phyloP scores from a whole-genome alignment of 257 asterid species.

The Nicotiana knightiana region DNA sequence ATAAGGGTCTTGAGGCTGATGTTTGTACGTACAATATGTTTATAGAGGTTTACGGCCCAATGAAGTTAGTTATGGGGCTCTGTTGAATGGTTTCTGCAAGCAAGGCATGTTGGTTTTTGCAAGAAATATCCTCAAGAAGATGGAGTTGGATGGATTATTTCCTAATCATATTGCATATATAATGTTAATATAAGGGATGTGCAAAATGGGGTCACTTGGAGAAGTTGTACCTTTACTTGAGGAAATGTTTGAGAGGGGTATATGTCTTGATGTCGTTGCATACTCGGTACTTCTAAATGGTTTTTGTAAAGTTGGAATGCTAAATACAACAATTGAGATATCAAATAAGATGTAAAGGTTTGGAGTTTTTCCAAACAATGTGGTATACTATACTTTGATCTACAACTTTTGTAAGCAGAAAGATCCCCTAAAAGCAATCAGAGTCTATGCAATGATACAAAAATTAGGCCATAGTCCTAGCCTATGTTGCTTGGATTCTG shows the following conservation, averaged over 20 bases:
- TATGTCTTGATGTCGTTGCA: conserved; percentile 57
- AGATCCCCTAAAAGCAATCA: conserved; percentile 42
- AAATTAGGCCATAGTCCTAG: conserved; percentile 28
- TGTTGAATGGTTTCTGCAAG: conserved; percentile 77
- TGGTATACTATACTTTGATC: conserved; percentile 52
- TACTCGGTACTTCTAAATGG: conserved; percentile 84
- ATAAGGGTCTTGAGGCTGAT: conserved; percentile 69
- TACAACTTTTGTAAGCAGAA: conserved; percentile 62
- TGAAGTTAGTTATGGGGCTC: conserved; percentile 71
- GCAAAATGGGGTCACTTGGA: conserved; percentile 45
- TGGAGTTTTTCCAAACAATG: conserved; percentile 48
- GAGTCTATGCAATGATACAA: conserved; percentile 43
- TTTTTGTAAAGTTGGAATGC: conserved; percentile 57
- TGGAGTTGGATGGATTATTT: conserved; percentile 41
- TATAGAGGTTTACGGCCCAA: conserved; percentile 41
- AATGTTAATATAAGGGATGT: conserved; percentile 53
- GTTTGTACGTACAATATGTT: conserved; percentile 75
- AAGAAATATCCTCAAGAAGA: conserved; percentile 40
- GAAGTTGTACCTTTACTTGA: conserved; percentile 47
- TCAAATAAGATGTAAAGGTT: conserved; percentile 50
- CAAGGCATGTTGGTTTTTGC: conserved; percentile 57
- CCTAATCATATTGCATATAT: conserved; percentile 49
- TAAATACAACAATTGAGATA: conserved; percentile 46
- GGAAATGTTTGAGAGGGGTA: conserved; percentile 40
- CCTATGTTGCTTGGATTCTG: too few species aligned